Evolutionary conservation across 352 stramenopile species (phyloP).

Genomic region (Globisporangium megalacanthum): DNA sequence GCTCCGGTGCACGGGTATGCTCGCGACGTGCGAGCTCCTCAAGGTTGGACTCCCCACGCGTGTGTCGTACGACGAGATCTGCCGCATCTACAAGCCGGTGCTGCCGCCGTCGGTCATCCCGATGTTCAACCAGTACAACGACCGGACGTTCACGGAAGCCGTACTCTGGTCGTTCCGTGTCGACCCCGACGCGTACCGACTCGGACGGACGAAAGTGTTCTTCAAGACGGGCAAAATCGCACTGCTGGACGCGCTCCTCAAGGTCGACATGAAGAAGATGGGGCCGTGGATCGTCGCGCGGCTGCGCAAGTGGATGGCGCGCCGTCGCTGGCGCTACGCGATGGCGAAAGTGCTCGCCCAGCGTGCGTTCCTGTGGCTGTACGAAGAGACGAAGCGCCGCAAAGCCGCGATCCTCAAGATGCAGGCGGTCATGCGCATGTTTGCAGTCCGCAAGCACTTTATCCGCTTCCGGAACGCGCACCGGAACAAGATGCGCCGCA

Average conservation of each 20-base stretch:
- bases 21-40: slow-evolving; percentile 89
- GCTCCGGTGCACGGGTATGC: slow-evolving; percentile 85
- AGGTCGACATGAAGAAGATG: slow-evolving; percentile 89
- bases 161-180: slow-evolving; percentile 90
- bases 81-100: slow-evolving; percentile 81
- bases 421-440: slow-evolving; percentile 85
- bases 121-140: slow-evolving; percentile 81
- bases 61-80: slow-evolving; percentile 88
- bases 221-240: slow-evolving; percentile 92
- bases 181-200: slow-evolving; percentile 76
- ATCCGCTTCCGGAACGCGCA: slow-evolving; percentile 59
- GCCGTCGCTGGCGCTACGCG: slow-evolving; percentile 80
- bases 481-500: slow-evolving; percentile 57
- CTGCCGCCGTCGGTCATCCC: slow-evolving; percentile 63
- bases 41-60: slow-evolving; percentile 88
- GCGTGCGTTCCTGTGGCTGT: slow-evolving; percentile 73
- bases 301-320: slow-evolving; percentile 79
- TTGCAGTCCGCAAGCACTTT: slow-evolving; percentile 79
- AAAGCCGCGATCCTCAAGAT: slow-evolving; percentile 78
- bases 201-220: slow-evolving; percentile 89
- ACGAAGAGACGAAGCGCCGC: slow-evolving; percentile 66
- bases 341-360: slow-evolving; percentile 82
- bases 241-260: slow-evolving; percentile 79
- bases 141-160: slow-evolving; percentile 83
- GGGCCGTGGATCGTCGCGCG: slow-evolving; percentile 80